A percentile compares a stretch with the other conserved stretches of the same genome.
Conservation (phyloP, 345 rosid species). For the Citrus unshiu region DNA sequence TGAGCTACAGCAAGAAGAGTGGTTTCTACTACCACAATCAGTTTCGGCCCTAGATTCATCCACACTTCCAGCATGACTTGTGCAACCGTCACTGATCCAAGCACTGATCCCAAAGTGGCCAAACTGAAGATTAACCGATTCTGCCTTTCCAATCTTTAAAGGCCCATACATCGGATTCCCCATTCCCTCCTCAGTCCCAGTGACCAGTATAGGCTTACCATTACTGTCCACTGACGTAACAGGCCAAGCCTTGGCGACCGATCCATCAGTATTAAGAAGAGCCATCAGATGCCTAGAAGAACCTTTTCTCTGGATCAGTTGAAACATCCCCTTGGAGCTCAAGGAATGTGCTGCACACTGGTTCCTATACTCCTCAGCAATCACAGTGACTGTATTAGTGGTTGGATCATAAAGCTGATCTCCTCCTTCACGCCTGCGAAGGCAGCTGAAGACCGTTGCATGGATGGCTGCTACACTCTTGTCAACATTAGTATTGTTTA, state of each 20-base stretch:
- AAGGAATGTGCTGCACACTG: conserved; percentile 89
- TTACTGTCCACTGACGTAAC: conserved; percentile 52
- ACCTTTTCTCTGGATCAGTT: conserved; percentile 90
- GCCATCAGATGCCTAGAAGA: conserved; percentile 98
- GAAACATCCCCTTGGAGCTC: conserved; percentile 97
- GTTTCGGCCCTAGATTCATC: conserved; percentile 81
- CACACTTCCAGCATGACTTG: conserved; percentile 87
- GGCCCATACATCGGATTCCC: conserved; percentile 78
- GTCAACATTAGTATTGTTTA: conserved; percentile 96
- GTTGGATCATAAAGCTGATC: conserved; percentile 81
- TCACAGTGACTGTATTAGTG: conserved; percentile 69
- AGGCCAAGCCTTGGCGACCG: conserved; percentile 97
- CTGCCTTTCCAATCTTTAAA: conserved; percentile 71
- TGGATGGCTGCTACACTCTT: conserved; percentile 97
- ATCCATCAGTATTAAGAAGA: conserved; percentile 87
- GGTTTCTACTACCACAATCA: conserved; percentile 75
- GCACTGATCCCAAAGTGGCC: conserved; percentile 98
- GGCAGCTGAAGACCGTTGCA: conserved; percentile 91
- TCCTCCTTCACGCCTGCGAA: conserved; percentile 85
- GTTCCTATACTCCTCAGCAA: conserved; percentile 90
- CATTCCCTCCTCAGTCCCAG: conserved; percentile 44
- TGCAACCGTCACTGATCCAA: conserved; percentile 95
- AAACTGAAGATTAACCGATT: conserved; percentile 92
- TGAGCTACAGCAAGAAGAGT: conserved; percentile 96
- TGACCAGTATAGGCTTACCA: conserved; percentile 39